These are phyloP conservation scores for Naganishia friedmannii DNA, from an alignment of 768 basidiomycete species.

Conservation along the genomic window DNA sequence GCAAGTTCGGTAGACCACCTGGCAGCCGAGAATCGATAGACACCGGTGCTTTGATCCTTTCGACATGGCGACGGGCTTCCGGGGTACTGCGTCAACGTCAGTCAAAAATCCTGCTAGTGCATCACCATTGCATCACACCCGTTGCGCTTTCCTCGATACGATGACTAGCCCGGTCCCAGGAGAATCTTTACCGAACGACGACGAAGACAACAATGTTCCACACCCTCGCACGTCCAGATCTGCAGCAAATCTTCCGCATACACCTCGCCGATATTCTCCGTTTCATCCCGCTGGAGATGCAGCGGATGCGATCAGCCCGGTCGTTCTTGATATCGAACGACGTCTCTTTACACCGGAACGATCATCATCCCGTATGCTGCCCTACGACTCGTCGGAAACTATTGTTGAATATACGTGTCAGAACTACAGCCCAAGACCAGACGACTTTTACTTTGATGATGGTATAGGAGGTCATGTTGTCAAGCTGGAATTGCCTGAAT, in stretches of 20 bases:
- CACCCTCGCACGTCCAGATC: neutral
- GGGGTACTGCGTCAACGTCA: neutral
- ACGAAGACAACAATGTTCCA: neutral
- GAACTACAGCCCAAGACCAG: slow-evolving; percentile 7
- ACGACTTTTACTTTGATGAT: slow-evolving; percentile 18
- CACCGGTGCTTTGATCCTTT: neutral
- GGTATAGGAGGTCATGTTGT: slow-evolving; percentile 4
- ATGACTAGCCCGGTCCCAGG: neutral
- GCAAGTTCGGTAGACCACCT: neutral
- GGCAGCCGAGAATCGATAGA: neutral
- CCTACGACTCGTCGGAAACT: neutral
- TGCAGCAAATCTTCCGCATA: neutral
- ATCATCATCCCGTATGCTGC: neutral
- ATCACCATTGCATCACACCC: neutral
- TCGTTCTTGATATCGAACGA: slow-evolving; percentile 18
- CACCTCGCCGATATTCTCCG: neutral
- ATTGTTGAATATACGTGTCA: neutral
- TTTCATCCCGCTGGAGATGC: neutral
- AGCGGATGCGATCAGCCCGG: neutral
- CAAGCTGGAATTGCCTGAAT: slow-evolving; percentile 8
- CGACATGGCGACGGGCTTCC: neutral
- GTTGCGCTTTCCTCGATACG: neutral
- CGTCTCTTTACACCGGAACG: slow-evolving; percentile 6
- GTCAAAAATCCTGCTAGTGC: neutral
- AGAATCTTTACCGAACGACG: neutral